These are phyloP conservation scores for Aspergillus puulaauensis DNA, from an alignment of 2,329 filamentous ascomycete species.

Conservation along the genomic window DNA sequence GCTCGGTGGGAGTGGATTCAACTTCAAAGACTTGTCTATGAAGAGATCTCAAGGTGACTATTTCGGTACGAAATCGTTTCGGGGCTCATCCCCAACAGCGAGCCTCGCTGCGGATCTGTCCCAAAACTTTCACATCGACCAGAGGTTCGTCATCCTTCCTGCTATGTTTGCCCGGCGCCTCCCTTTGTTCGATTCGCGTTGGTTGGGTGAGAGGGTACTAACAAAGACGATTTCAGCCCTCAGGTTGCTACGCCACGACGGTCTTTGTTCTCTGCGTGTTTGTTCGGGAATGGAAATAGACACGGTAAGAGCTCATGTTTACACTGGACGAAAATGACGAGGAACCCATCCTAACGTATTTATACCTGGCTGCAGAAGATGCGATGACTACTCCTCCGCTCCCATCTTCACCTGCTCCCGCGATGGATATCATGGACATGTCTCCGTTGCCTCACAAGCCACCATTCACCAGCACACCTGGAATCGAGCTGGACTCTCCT, in stretches of 20 bases:
- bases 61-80: conserved; percentile 74
- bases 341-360: conserved; percentile 21
- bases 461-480: conserved; percentile 59
- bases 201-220: conserved; percentile 30
- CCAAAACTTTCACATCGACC: conserved; percentile 95
- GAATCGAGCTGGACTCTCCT: conserved; percentile 70
- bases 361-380: conserved; percentile 53
- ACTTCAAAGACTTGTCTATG: conserved; percentile 74
- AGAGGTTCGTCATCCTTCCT: conserved; percentile 64
- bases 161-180: conserved; percentile 3
- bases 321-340: not conserved
- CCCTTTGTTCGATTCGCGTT: conserved; percentile 18
- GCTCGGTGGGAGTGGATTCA: conserved; percentile 66
- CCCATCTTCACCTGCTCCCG: conserved; percentile 71
- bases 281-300: conserved; percentile 60
- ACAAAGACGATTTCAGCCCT: conserved; percentile 59
- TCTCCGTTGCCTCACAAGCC: conserved; percentile 89
- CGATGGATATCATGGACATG: conserved; percentile 83
- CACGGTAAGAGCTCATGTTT: conserved; percentile 51
- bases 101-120: conserved; percentile 92
- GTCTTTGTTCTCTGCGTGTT: conserved; percentile 75
- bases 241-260: conserved; percentile 79
- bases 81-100: conserved; percentile 84
- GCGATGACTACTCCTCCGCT: conserved; percentile 81
- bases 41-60: conserved; percentile 70